Conservation (phyloP, 306 rosid genomes). For the Citrullus mucosospermus region DNA sequence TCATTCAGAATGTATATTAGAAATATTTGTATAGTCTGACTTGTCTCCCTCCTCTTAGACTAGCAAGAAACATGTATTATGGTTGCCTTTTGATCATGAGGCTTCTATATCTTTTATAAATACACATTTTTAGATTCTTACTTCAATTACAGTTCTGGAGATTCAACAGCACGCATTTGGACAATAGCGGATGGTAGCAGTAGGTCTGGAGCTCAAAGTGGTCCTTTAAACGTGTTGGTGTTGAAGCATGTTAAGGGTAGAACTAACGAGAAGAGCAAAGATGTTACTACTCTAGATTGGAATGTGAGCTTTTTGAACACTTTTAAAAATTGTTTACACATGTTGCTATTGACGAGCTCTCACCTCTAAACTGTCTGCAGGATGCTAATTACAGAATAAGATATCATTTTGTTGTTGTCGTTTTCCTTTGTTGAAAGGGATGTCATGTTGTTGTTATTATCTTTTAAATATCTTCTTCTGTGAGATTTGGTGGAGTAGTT, state of each 20-base stretch:
- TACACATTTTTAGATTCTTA: conserved; percentile 1
- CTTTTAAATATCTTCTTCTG: neutral
- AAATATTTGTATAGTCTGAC: neutral
- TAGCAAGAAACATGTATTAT: neutral
- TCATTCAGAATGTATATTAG: neutral
- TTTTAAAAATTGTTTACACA: neutral
- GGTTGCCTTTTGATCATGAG: neutral
- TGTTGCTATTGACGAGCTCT: neutral
- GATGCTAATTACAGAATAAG: neutral
- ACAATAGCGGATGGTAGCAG: conserved; percentile 52
- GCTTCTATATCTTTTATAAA: neutral
- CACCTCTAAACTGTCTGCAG: neutral
- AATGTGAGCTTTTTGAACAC: conserved; percentile 47
- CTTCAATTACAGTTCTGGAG: conserved; percentile 58
- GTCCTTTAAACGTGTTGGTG: conserved; percentile 47
- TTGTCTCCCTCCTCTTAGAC: neutral
- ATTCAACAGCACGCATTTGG: conserved; percentile 98
- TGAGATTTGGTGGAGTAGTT: neutral
- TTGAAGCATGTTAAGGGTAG: conserved; percentile 84
- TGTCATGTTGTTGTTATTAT: neutral
- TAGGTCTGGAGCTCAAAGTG: conserved; percentile 38
- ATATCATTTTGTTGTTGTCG: neutral
- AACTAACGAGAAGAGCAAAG: conserved; percentile 75
- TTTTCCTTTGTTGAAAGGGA: neutral
- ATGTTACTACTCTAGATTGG: conserved; percentile 93